Base-by-base conservation (phyloP, 208 protist genomes). In the Blechomonas ayalai region DNA sequence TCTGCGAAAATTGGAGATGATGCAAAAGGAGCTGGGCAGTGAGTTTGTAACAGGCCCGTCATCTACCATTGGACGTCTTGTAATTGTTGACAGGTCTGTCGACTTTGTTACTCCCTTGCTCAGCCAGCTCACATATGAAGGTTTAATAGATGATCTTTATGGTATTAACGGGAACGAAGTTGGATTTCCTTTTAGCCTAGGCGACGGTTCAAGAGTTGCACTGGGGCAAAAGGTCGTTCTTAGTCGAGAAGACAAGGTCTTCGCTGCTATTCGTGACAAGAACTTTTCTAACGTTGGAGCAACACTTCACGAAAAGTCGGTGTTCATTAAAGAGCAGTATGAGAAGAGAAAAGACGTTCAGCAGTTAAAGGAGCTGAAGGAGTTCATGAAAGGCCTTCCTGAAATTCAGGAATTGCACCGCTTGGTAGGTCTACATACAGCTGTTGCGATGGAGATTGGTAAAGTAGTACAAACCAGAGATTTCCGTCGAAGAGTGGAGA, bases 101-200 rank as follows among this genome's bases (percentile, higher is more conserved):
- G 90, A 96, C 54, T 50, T 85, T 5, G 53, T 90, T 10, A 95
- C 85, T 0, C 90, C 90, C 0, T 38, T 93, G 8, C 54, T 96
- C 55, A 87, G 79, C 7, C 85, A 96, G 62, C 57, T 84, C 0
- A 96, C 90, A 2, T 96, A 96, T 58, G 85, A 94, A 46, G 90
- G 90, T 16, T 52, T 96, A 13, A 65, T 96, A 9, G 86, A 93
- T 52, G 82, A 94, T 47, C 24, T 90, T 25, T 94, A 85, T 47
- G 55, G 32, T 15, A 74, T 96, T 41, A 52, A 78, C 36, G 55
- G 59, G 40, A 59, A 79, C 18, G 49, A 71, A 42, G 71, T 73
- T 0, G 47, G 28, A 1, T 81, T 92, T 41, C 84, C 85, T 10
- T 92, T 92, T 50, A 66, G 53, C 52, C 47, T 90, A 3, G 65